A percentile compares a stretch with the other conserved stretches of the same genome.
Evolutionary conservation across 352 stramenopile species (phyloP).

Genomic region (Peronospora tabacina): DNA sequence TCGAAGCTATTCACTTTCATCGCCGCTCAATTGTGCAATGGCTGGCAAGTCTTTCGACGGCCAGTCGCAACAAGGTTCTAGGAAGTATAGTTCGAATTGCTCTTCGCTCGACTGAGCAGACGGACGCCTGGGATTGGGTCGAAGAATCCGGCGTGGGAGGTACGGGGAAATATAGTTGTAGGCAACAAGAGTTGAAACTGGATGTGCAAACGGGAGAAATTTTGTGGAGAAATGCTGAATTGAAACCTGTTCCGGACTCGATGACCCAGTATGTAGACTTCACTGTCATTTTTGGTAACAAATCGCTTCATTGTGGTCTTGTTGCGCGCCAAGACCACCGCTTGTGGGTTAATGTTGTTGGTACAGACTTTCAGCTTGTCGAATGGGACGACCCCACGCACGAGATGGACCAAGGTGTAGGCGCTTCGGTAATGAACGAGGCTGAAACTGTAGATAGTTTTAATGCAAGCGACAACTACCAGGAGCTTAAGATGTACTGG

Average conservation of each 20-base stretch:
- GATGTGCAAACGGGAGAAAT: slow-evolving; percentile 85
- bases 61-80: slow-evolving; percentile 36
- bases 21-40: slow-evolving; percentile 71
- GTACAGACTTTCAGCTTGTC: slow-evolving; percentile 79
- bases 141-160: slow-evolving; percentile 48
- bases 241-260: slow-evolving; percentile 86
- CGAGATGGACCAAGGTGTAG: slow-evolving; percentile 75
- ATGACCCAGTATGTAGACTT: slow-evolving; percentile 88
- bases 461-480: slow-evolving; percentile 12
- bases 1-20: slow-evolving; percentile 78
- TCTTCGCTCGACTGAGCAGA: slow-evolving; percentile 49
- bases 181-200: slow-evolving; percentile 75
- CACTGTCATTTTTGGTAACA: slow-evolving; percentile 74
- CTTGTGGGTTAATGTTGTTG: slow-evolving; percentile 85
- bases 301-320: slow-evolving; percentile 82
- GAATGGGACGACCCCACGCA: slow-evolving; percentile 83
- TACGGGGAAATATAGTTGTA: slow-evolving; percentile 59
- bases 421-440: slow-evolving; percentile 47
- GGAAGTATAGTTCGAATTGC: slow-evolving; percentile 68
- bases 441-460: slow-evolving; percentile 7
- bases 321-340: slow-evolving; percentile 81
- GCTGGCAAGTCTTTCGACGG: slow-evolving; percentile 30
- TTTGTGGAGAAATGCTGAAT: slow-evolving; percentile 86
- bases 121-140: slow-evolving; percentile 53
- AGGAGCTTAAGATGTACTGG: slow-evolving; percentile 86